These are phyloP conservation scores for Phytophthora constricta DNA, from an alignment of 352 stramenopile species.

Conservation along the genomic window DNA sequence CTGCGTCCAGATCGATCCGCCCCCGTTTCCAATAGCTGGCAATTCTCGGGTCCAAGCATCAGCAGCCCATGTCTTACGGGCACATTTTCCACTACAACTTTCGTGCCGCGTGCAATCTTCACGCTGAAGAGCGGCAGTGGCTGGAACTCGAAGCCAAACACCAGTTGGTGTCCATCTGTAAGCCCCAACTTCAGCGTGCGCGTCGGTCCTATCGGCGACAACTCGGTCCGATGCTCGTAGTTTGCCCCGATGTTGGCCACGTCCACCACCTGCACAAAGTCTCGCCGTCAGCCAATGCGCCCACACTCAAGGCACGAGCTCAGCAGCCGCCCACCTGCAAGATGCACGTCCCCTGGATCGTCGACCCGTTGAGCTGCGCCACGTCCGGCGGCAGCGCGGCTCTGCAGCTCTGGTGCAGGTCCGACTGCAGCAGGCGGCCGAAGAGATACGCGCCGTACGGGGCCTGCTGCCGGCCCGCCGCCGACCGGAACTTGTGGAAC, in stretches of 20 bases:
- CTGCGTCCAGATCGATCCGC: slow-evolving; percentile 29
- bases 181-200: slow-evolving; percentile 86
- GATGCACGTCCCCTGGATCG: slow-evolving; percentile 73
- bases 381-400: slow-evolving; percentile 64
- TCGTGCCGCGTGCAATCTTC: slow-evolving; percentile 62
- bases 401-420: slow-evolving; percentile 72
- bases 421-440: slow-evolving; percentile 61
- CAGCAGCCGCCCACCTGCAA: slow-evolving; percentile 52
- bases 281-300: slow-evolving; percentile 1
- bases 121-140: slow-evolving; percentile 62
- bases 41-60: slow-evolving; percentile 71
- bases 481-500: slow-evolving; percentile 43
- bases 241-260: slow-evolving; percentile 83
- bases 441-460: slow-evolving; percentile 62
- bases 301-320: background rate
- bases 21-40: slow-evolving; percentile 57
- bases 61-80: slow-evolving; percentile 75
- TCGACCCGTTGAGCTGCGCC: slow-evolving; percentile 51
- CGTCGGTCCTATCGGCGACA: slow-evolving; percentile 54
- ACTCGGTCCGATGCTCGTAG: slow-evolving; percentile 73
- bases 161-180: slow-evolving; percentile 78
- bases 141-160: slow-evolving; percentile 78
- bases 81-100: slow-evolving; percentile 75
- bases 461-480: slow-evolving; percentile 24
- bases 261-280: slow-evolving; percentile 65